Conservation (phyloP, 2,329 filamentous ascomycete species). For the Ascocoryne sarcoides region DNA sequence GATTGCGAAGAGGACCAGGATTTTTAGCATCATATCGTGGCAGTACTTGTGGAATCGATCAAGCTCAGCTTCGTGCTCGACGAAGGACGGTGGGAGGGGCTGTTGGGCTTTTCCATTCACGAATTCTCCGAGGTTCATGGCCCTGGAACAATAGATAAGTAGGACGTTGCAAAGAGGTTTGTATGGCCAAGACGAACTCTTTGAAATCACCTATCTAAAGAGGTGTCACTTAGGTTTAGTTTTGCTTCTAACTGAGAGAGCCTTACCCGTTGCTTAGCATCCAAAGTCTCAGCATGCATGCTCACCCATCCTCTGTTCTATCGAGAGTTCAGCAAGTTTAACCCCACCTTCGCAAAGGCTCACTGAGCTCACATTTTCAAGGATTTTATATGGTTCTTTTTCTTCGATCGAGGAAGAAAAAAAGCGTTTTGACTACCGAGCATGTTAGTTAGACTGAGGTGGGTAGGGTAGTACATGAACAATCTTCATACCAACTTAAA, state of each 20-base stretch:
- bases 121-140: constrained; percentile 87
- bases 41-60: constrained; percentile 61
- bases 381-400: constrained; percentile 67
- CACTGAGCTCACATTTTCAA: constrained; percentile 40
- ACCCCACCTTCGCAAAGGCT: not conserved
- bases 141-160: constrained; percentile 40
- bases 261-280: constrained; percentile 61
- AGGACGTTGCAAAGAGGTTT: not conserved
- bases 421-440: constrained; percentile 55
- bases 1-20: constrained; percentile 69
- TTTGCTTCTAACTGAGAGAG: not conserved
- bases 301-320: constrained; percentile 84
- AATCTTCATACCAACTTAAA: constrained; percentile 70
- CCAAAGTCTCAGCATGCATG: constrained; percentile 81
- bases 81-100: constrained; percentile 60
- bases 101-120: constrained; percentile 59
- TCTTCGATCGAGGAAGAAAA: constrained; percentile 63
- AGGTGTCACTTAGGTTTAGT: constrained; percentile 10
- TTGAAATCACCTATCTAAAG: constrained; percentile 72
- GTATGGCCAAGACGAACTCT: constrained; percentile 48
- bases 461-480: too few relatives aligned
- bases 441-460: too few relatives aligned
- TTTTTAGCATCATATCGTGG: constrained; percentile 59
- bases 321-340: not conserved
- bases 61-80: constrained; percentile 50